Conservation (phyloP, 441 rosid genomes). For the Daphne laureola region DNA sequence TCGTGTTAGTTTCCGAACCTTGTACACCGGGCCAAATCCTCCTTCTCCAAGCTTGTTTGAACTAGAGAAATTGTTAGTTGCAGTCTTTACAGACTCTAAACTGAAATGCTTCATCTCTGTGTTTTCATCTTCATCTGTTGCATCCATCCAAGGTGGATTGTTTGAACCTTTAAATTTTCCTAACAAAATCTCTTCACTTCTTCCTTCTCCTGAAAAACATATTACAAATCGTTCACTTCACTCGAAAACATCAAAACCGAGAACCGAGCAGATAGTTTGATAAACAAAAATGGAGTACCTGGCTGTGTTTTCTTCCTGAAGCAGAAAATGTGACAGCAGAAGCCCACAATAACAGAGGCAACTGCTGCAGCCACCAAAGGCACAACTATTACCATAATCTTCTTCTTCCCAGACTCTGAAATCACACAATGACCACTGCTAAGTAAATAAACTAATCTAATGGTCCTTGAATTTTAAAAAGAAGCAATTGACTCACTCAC, state of each 20-base stretch:
- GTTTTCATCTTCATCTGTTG: slow-evolving; percentile 8
- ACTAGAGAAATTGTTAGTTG: slow-evolving; percentile 40
- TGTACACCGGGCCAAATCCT: slow-evolving; percentile 42
- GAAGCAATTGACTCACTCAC: too few species aligned
- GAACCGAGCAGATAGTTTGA: neutral
- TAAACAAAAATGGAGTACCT: slow-evolving; percentile 1
- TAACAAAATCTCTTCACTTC: slow-evolving; percentile 17
- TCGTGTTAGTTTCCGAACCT: slow-evolving; percentile 4
- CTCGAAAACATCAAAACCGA: neutral
- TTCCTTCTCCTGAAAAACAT: slow-evolving; percentile 9
- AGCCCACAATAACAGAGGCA: neutral
- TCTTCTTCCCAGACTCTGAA: slow-evolving; percentile 5
- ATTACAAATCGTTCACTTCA: neutral
- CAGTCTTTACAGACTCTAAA: slow-evolving; percentile 21
- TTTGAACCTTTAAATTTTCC: slow-evolving; percentile 6
- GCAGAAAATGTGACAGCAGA: slow-evolving; percentile 5
- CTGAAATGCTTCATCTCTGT: slow-evolving; percentile 21
- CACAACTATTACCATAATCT: slow-evolving; percentile 5
- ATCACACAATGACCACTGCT: too few species aligned
- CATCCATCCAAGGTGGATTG: slow-evolving; percentile 1
- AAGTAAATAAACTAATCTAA: too few species aligned
- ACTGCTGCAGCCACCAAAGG: slow-evolving; percentile 9
- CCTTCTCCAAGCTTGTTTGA: slow-evolving; percentile 52
- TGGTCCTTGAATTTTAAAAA: too few species aligned
- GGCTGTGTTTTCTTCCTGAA: slow-evolving; percentile 9